Conservation (phyloP, 495 filamentous ascomycete species). For the Chaetomium cochliodes region DNA sequence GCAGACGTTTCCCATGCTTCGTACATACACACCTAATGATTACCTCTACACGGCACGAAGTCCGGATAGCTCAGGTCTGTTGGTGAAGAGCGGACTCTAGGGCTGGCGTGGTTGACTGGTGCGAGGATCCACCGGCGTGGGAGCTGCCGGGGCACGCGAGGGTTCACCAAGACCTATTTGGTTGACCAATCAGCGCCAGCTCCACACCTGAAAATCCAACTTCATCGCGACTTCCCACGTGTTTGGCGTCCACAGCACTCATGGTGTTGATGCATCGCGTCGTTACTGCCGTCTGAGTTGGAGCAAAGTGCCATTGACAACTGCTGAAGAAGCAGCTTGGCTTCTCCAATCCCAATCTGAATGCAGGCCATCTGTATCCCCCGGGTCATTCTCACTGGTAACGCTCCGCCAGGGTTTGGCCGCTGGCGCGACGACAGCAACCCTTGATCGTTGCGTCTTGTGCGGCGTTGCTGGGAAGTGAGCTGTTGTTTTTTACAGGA, state of each 20-base stretch:
- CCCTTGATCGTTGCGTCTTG: too few relatives aligned
- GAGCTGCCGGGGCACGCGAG: background rate
- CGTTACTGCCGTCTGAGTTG: background rate
- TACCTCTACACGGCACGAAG: too few relatives aligned
- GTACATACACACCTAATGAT: too few relatives aligned
- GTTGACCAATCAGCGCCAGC: background rate
- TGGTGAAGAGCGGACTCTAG: too few relatives aligned
- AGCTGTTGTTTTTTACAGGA: too few relatives aligned
- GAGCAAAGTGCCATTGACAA: background rate
- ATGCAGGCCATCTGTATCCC: background rate
- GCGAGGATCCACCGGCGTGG: background rate
- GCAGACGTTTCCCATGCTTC: too few relatives aligned
- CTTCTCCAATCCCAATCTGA: background rate
- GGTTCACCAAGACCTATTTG: background rate
- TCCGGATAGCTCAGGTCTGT: too few relatives aligned
- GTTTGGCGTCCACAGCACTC: too few relatives aligned
- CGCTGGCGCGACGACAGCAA: too few relatives aligned
- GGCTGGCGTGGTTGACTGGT: too few relatives aligned
- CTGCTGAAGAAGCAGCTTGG: too few relatives aligned
- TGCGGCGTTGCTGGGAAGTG: too few relatives aligned
- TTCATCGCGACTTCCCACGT: slow-evolving; percentile 1
- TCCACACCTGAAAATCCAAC: slow-evolving; percentile 14
- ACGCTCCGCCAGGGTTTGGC: background rate
- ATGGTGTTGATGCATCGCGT: background rate
- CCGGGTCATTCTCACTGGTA: background rate